phyloP scores from a whole-genome alignment of 2,329 filamentous ascomycete genomes.

The Ambrosiella cleistominuta region DNA sequence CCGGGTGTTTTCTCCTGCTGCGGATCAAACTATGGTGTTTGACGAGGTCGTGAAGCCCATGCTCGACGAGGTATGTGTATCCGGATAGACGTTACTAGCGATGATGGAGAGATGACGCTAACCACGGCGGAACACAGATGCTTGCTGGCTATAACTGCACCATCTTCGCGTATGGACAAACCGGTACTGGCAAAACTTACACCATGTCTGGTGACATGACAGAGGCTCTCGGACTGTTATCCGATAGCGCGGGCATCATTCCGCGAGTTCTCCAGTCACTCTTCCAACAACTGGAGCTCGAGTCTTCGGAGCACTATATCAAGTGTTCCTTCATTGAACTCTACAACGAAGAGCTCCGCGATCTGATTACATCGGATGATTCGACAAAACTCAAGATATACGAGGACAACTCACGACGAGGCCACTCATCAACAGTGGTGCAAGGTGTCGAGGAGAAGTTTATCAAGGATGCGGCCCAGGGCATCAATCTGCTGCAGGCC shows the following conservation, averaged over 20 bases:
- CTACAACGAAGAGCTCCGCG: constrained; percentile 93
- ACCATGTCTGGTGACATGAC: constrained; percentile 98
- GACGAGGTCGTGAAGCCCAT: constrained; percentile 92
- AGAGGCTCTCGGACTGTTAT: constrained; percentile 66
- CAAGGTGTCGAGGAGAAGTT: constrained; percentile 97
- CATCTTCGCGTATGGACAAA: constrained; percentile 96
- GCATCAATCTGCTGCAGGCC: constrained; percentile 72
- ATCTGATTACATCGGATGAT: constrained; percentile 71
- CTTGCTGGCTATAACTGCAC: constrained; percentile 92
- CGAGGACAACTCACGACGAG: constrained; percentile 74
- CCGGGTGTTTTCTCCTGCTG: constrained; percentile 87
- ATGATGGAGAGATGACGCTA: not conserved
- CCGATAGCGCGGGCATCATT: constrained; percentile 87
- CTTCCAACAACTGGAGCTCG: constrained; percentile 66
- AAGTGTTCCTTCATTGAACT: constrained; percentile 98
- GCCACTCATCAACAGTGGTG: constrained; percentile 70
- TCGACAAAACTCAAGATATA: constrained; percentile 82
- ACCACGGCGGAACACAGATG: constrained; percentile 39
- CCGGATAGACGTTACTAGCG: not conserved
- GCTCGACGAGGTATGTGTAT: constrained; percentile 57
- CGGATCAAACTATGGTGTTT: constrained; percentile 84
- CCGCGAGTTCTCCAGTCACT: constrained; percentile 76
- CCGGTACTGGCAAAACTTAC: constrained; percentile 95
- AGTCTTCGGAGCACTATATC: constrained; percentile 69
- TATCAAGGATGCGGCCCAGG: constrained; percentile 68